A percentile compares a stretch with the other conserved stretches of the same genome.
These are phyloP conservation scores for Hibiscus syriacus DNA, from an alignment of 345 rosid genomes.

Conservation along the genomic window DNA sequence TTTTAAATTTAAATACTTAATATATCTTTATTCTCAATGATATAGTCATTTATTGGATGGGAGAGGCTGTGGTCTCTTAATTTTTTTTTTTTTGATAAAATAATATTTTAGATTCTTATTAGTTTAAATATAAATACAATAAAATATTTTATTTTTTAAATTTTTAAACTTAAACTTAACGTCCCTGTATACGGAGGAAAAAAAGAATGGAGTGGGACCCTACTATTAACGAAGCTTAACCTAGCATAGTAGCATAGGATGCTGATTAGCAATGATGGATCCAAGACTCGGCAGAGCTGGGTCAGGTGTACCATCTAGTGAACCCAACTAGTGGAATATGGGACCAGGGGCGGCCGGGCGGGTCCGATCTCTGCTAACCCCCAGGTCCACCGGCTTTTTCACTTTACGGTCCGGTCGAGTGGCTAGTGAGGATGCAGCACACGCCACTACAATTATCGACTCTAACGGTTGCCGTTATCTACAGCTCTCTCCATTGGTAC, in stretches of 20 bases:
- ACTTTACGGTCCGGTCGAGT: neutral
- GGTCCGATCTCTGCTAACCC: conserved; percentile 14
- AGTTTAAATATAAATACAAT: too few relatives aligned
- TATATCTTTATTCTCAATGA: too few relatives aligned
- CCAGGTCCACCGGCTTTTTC: conserved; percentile 10
- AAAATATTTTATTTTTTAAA: too few relatives aligned
- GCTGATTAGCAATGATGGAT: conserved; percentile 1
- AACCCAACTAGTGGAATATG: neutral
- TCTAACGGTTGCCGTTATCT: neutral
- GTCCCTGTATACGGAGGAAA: too few relatives aligned
- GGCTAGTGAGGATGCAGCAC: neutral
- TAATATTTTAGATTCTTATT: too few relatives aligned
- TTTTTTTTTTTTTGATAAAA: too few relatives aligned
- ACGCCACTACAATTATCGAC: neutral
- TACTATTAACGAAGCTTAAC: neutral
- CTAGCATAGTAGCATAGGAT: conserved; percentile 26
- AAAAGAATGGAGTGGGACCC: too few relatives aligned
- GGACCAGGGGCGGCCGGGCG: conserved; percentile 13
- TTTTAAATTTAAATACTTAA: too few relatives aligned
- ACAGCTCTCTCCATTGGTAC: neutral
- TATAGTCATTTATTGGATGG: too few relatives aligned
- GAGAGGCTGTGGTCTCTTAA: too few relatives aligned
- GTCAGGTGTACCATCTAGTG: conserved; percentile 1
- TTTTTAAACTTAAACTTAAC: too few relatives aligned
- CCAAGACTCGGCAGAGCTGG: neutral